phyloP scores from a whole-genome alignment of 805 yeast species.

The Kluyveromyces lactis region DNA sequence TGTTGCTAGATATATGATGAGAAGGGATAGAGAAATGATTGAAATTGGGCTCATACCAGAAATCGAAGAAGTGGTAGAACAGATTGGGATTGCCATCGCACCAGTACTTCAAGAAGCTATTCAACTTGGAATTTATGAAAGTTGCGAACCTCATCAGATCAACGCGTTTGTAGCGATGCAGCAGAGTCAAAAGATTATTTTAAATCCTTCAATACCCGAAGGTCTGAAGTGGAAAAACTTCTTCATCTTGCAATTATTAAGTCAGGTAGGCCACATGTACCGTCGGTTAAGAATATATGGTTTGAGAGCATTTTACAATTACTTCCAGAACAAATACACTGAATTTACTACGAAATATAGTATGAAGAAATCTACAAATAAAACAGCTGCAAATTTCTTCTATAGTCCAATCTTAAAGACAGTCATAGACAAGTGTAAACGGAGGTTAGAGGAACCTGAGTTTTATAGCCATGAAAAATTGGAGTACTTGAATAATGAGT shows the following conservation, averaged over 20 bases:
- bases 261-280: slow-evolving; percentile 64
- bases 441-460: slow-evolving; percentile 29
- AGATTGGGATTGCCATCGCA: slow-evolving; percentile 52
- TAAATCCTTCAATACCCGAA: slow-evolving; percentile 49
- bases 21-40: slow-evolving; percentile 51
- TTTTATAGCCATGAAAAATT: slow-evolving; percentile 67
- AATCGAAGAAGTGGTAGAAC: slow-evolving; percentile 46
- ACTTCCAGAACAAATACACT: slow-evolving; percentile 49
- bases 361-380: slow-evolving; percentile 54
- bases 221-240: slow-evolving; percentile 69
- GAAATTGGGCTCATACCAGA: slow-evolving; percentile 47
- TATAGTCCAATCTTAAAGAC: slow-evolving; percentile 39
- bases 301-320: slow-evolving; percentile 61
- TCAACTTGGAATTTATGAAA: slow-evolving; percentile 52
- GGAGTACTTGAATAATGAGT: slow-evolving; percentile 46
- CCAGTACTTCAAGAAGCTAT: slow-evolving; percentile 62
- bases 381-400: slow-evolving; percentile 54
- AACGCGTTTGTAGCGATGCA: slow-evolving; percentile 68
- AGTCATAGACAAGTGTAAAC: slow-evolving; percentile 39
- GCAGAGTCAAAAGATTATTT: slow-evolving; percentile 49
- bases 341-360: slow-evolving; percentile 53
- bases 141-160: slow-evolving; percentile 56
- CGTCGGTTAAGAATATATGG: slow-evolving; percentile 76
- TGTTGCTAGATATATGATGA: slow-evolving; percentile 68
- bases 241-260: slow-evolving; percentile 52